Base-by-base conservation (phyloP, 202 grass and related monocot species). In the Setaria italica region DNA sequence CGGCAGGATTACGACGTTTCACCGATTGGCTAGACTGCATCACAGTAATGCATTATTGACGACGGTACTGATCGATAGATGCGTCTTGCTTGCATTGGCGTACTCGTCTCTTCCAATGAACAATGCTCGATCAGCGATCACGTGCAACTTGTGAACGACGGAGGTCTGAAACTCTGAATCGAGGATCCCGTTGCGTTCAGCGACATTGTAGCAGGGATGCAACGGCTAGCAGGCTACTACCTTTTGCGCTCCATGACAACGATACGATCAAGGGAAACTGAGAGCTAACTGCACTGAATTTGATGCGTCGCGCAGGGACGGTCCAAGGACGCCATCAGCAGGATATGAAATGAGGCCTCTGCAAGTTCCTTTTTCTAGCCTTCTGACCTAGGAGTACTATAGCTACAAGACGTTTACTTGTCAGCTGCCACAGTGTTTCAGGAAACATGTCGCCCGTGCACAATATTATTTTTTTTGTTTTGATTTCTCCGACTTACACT, bases 261-360 rank as follows among this genome's bases (percentile, higher is more conserved):
- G 32, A 51, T 46, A 8, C 49, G 19, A 34, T 33, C 49, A 12
- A 46, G 50, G 50, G 66, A 29, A 47, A 47, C 11, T 71, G 70
- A 73, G 25, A 58, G 41, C 5, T 50, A 67, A 81, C 54, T 4
- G 48, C 58, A 45, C 87, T 58, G 51, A 80, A n/a, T 88, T 20
- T 74, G 87, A 84, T 68, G 81, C 39, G 10, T 72, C 6, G 62
- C n/a, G 20, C 9, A 2, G 62, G 47, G 37, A 74, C n/a, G 59
- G 32, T 68, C 62, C 85, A 67, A 47, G 39, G 13, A 67, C 17
- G 29, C 70, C 74, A 41, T 78, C 25, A 25, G 25, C 54, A n/a
- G 39, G 62, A 49, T 53, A 41, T 32, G 5, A 53, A 49, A 54
- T 37, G 29, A 20, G 45, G 60, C 39, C 39, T 41, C 47, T 66